phyloP scores from a whole-genome alignment of 495 filamentous ascomycete genomes.

The Talaromyces stipitatus region DNA sequence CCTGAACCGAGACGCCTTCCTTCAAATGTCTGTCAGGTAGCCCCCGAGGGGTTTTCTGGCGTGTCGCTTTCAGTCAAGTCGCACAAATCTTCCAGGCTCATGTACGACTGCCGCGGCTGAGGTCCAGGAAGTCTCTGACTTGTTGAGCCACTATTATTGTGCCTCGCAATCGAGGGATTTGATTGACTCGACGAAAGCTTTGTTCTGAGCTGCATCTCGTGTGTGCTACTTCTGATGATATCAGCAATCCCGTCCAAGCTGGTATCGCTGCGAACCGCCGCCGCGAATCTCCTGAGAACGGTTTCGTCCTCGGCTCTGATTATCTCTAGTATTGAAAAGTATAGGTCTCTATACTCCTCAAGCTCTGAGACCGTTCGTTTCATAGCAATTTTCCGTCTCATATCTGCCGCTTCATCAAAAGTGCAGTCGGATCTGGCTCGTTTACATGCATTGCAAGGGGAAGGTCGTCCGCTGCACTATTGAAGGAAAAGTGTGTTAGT shows the following conservation, averaged over 20 bases:
- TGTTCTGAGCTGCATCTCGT: background rate
- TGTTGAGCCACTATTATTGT: background rate
- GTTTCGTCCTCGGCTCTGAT: constrained; percentile 19
- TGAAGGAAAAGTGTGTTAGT: background rate
- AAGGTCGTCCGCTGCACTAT: constrained; percentile 30
- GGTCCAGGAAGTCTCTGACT: background rate
- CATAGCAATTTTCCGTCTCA: constrained; percentile 33
- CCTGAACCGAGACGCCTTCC: background rate
- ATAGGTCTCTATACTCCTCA: constrained; percentile 23
- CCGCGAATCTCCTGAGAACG: constrained; percentile 18
- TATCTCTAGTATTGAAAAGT: constrained; percentile 20
- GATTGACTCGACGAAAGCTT: background rate
- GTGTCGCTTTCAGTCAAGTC: background rate
- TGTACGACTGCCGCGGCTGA: background rate
- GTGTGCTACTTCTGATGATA: constrained; percentile 14
- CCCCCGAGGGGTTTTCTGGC: background rate
- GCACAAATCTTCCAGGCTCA: background rate
- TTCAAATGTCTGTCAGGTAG: background rate
- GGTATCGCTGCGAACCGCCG: constrained; percentile 17
- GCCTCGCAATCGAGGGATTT: background rate
- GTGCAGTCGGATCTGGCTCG: constrained; percentile 23
- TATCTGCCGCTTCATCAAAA: constrained; percentile 33
- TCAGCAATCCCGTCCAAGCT: constrained; percentile 18
- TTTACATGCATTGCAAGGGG: constrained; percentile 32
- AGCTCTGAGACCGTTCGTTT: constrained; percentile 30